phyloP scores from a whole-genome alignment of 768 basidiomycete genomes.

The Amanita polypyramis region DNA sequence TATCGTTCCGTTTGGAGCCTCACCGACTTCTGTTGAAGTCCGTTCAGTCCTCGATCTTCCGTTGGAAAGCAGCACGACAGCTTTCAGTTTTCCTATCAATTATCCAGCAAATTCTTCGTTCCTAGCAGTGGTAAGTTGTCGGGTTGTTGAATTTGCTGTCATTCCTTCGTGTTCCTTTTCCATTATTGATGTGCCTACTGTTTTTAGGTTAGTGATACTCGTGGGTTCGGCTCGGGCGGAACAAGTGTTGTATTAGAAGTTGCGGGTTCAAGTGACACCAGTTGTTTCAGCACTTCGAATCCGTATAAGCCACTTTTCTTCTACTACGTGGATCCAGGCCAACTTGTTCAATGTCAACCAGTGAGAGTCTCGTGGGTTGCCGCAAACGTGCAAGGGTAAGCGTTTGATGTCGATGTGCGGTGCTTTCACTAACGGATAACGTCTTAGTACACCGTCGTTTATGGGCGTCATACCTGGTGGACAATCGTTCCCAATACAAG shows the following conservation, averaged over 20 bases:
- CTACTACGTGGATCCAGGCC: constrained; percentile 51
- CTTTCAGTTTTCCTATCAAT: constrained; percentile 43
- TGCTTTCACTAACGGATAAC: no score
- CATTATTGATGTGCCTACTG: not conserved
- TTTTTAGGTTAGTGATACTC: constrained; percentile 24
- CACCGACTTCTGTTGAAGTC: constrained; percentile 50
- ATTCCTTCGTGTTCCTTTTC: no score
- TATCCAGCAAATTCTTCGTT: constrained; percentile 64
- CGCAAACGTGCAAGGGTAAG: constrained; percentile 40
- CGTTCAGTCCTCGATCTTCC: constrained; percentile 45
- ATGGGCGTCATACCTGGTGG: constrained; percentile 74
- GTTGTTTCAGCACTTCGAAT: constrained; percentile 47
- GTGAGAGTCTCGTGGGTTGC: constrained; percentile 59
- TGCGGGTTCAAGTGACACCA: constrained; percentile 33
- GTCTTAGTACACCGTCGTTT: constrained; percentile 43
- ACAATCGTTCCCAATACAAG: constrained; percentile 56
- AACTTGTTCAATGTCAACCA: constrained; percentile 51
- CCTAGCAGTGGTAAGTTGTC: constrained; percentile 28
- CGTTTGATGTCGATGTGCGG: not conserved
- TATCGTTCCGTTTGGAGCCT: constrained; percentile 56
- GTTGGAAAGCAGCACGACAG: constrained; percentile 32
- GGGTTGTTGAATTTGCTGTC: constrained; percentile 2
- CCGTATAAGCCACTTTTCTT: constrained; percentile 41
- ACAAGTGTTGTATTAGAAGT: constrained; percentile 60
- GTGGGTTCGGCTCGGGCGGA: constrained; percentile 58